Evolutionary conservation across 495 filamentous ascomycete genomes (phyloP).

Genomic region (Aspergillus conjunctus): DNA sequence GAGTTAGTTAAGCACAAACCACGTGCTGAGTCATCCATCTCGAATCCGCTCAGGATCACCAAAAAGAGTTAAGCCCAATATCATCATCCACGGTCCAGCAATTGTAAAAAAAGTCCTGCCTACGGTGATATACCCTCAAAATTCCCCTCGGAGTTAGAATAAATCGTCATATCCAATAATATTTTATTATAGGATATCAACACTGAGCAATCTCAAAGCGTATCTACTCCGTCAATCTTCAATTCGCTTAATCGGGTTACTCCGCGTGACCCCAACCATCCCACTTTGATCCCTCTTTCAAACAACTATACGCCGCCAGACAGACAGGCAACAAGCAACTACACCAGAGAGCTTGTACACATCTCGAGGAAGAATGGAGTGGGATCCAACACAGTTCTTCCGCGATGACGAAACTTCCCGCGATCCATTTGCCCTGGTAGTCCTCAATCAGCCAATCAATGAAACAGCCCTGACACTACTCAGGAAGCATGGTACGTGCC

Average conservation of each 20-base stretch:
- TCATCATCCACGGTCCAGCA: not conserved
- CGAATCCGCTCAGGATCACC: not conserved
- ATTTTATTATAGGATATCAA: no score
- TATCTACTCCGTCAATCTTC: no score
- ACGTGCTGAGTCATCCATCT: not conserved
- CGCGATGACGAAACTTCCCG: constrained; percentile 26
- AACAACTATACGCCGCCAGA: no score
- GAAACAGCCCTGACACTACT: constrained; percentile 50
- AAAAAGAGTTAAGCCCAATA: not conserved
- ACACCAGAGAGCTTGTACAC: constrained; percentile 14
- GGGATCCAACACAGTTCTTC: constrained; percentile 57
- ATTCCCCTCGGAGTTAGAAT: no score
- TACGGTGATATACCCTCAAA: no score
- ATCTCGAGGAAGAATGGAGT: constrained; percentile 33
- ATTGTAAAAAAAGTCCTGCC: not conserved
- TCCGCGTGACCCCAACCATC: no score
- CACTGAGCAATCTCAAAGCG: no score
- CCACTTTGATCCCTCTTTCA: no score
- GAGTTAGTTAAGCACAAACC: not conserved
- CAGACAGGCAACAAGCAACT: not conserved
- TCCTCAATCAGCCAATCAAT: constrained; percentile 73
- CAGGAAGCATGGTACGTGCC: constrained; percentile 58
- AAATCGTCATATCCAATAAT: no score
- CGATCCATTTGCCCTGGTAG: constrained; percentile 59
- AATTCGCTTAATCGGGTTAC: no score